Conservation (phyloP, 805 yeast species). For the Middelhovenomyces tepae region DNA sequence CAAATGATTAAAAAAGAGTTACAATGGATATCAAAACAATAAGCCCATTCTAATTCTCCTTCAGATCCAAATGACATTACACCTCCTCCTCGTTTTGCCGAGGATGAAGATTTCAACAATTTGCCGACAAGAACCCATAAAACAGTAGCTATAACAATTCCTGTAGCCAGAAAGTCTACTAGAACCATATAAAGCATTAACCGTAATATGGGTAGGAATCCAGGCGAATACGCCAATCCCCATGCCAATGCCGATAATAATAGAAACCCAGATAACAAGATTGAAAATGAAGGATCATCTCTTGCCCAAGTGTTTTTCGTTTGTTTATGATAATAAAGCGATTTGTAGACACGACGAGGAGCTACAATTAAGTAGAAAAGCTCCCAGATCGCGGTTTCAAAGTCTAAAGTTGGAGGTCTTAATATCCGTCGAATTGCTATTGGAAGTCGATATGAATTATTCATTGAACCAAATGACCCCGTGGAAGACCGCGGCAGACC, state of each 20-base stretch:
- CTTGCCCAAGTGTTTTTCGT: constrained; percentile 75
- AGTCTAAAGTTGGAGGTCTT: constrained; percentile 75
- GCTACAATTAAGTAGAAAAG: constrained; percentile 60
- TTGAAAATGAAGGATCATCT: constrained; percentile 85
- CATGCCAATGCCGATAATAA: constrained; percentile 75
- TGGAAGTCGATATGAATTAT: too few relatives aligned
- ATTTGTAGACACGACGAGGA: constrained; percentile 75
- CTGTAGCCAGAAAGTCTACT: constrained; percentile 69
- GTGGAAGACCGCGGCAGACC: too few relatives aligned
- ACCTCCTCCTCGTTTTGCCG: constrained; percentile 12
- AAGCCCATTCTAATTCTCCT: constrained; percentile 74
- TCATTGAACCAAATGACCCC: too few relatives aligned
- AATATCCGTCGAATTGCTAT: constrained; percentile 34
- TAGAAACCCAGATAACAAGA: constrained; percentile 58
- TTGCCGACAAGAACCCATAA: constrained; percentile 67
- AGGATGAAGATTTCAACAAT: constrained; percentile 37
- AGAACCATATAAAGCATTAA: constrained; percentile 75
- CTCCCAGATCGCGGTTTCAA: constrained; percentile 92
- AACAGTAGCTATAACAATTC: constrained; percentile 57
- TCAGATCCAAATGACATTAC: constrained; percentile 28
- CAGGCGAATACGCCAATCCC: constrained; percentile 77
- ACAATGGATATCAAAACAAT: constrained; percentile 90
- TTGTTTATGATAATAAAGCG: constrained; percentile 74
- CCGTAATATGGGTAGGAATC: constrained; percentile 49
- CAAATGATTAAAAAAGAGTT: constrained; percentile 78